Base-by-base conservation (phyloP, 345 rosid genomes). In the Gossypium anomalum region DNA sequence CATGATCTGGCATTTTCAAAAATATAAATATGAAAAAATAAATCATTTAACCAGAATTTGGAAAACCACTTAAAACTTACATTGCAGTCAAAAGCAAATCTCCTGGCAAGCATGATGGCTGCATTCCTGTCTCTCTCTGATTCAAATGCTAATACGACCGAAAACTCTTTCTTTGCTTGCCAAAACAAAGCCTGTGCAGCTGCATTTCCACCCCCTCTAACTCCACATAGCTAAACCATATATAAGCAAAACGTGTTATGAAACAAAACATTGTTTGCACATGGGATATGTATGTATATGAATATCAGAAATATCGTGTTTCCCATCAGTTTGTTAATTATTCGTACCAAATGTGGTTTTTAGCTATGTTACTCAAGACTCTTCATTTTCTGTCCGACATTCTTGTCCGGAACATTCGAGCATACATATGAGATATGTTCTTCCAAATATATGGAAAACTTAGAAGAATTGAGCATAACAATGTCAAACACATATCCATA, bases 191-290 rank as follows among this genome's bases (percentile, higher is more conserved):
- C 98, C 77, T 95, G 98, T 38, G 93, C 88, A 10, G 98, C 99
- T 0, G 98, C 99, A 77, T 93, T 95, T 47, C 98, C 99, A 20
- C 94, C 98, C 78, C 99, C 99, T 89, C 99, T 84, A 57, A 93
- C 98, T 77, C 99, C 98, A 67, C 99, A 95, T 19, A 95, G 81
- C 99, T 95, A 74, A 74, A 77, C 67, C 60, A 79, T 19, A 55
- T 55, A 55, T 27, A 22, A 71, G 8, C 41, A 44, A 71, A 80
- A 17, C 49, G n/a, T 55, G 68, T 76, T 55, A 23, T 75, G 69
- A 70, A 71, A 71, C 25, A 27, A 12, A 47, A 56, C 8, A 43
- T 19, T 10, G 27, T 7, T 22, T 2, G 10, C 38, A 25, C 57
- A 61, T 51, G 12, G 13, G 27, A 38, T 52, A 49, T 14, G 9